Conservation (phyloP, 176 grass and related monocot genomes). For the Rhynchospora pubera region DNA sequence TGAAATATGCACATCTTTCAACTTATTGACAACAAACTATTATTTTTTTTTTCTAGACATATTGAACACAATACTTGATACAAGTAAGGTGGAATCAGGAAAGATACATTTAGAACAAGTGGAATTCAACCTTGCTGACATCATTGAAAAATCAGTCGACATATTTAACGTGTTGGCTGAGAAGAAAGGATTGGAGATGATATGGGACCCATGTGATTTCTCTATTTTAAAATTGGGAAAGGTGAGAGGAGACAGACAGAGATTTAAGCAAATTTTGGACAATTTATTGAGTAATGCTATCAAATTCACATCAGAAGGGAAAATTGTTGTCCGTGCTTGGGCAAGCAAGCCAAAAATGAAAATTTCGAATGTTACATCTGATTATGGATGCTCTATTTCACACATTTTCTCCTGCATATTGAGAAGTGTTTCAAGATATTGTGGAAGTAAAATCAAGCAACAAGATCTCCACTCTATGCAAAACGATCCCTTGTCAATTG, state of each 20-base stretch:
- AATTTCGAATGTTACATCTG: conserved; percentile 15
- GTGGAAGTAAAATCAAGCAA: background rate
- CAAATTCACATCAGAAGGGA: conserved; percentile 59
- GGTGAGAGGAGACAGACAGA: conserved; percentile 40
- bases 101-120: conserved; percentile 62
- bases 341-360: conserved; percentile 36
- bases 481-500: conserved; percentile 31
- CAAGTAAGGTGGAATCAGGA: conserved; percentile 67
- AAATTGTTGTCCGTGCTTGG: conserved; percentile 53
- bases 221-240: conserved; percentile 31
- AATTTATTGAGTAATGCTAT: conserved; percentile 73
- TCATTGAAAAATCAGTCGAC: conserved; percentile 73
- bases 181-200: conserved; percentile 46
- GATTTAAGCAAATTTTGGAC: conserved; percentile 71
- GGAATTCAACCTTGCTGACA: conserved; percentile 49
- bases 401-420: background rate
- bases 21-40: background rate
- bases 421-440: background rate
- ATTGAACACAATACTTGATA: conserved; percentile 73
- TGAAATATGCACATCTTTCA: background rate
- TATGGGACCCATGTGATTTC: conserved; percentile 83
- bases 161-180: conserved; percentile 39
- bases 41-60: conserved; percentile 34
- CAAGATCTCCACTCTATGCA: background rate
- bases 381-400: background rate